Base-by-base conservation (phyloP, 495 filamentous ascomycete species). In the Aspergillus biplanus region DNA sequence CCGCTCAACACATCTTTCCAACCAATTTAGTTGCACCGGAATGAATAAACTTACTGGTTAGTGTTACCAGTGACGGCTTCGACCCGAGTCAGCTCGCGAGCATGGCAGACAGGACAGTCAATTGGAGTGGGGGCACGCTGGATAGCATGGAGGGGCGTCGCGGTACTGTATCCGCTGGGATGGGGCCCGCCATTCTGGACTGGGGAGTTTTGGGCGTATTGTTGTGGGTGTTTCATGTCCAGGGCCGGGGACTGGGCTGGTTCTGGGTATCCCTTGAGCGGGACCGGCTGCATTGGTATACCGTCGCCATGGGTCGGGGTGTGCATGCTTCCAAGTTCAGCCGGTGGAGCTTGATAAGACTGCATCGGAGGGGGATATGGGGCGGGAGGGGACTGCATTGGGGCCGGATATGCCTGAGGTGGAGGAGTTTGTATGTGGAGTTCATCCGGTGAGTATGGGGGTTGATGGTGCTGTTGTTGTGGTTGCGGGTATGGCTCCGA, bases 21-120 rank as follows among this genome's bases (percentile, higher is more conserved):
- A 7, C 11, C n/a, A 12, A 56, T 48, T 34, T 61, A 34, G 15
- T 44, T 13, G 12, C 33, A 6, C 3, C 18, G 15, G 16, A 33
- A 21, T 11, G 9, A 9, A 7, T 21, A 57, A 50, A 75, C 81
- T 66, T 72, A 85, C 82, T 84, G 82, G n/a, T 77, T 82, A 15
- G 79, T 82, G 33, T 76, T 75, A 12, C 82, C 82, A 9, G 71
- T 63, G n/a, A 78, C 69, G 8, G 73, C 65, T 47, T 75, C 48
- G 2, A 72, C 67, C 15, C 73, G 73, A 0, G 83, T 85, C 75
- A 85, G 77, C 46, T 80, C 77, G 0, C 83, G 69, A 54, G 75
- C 64, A 5, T 76, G 71, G 50, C 83, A 85, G 7, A 68, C 68
- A 0, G 82, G 81, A 66, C 83, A 85, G 62, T 85, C 83, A 7